Base-by-base conservation (phyloP, 164 flowering plant species). In the Amborella trichopoda region DNA sequence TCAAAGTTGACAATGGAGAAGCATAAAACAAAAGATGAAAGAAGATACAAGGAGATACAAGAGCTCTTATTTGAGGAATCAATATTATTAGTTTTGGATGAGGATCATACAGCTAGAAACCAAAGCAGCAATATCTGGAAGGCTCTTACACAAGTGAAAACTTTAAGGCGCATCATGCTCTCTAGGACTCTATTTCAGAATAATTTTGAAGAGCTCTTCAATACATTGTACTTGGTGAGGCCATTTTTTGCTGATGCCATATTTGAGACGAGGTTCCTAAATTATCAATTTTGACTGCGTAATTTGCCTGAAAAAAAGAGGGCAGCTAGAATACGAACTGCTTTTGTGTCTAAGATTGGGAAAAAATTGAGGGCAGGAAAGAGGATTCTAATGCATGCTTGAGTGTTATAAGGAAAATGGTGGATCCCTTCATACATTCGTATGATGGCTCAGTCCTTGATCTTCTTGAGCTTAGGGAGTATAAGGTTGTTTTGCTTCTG, bases 111-210 rank as follows among this genome's bases (percentile, higher is more conserved):
- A 1, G 80, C 99, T 0, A 65, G 95, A 2, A 88, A 93, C 54
- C 50, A 61, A 1, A 20, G 49, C 1, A 77, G 73, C 39, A 45
- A 2, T 6, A 71, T 88, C 5, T 85, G 71, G 73, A 64, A 72
- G 52, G 75, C 67, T 28, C 26, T 85, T 14, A 21, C 59, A 5
- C 59, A 70, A 3, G 60, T 81, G 13, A 49, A 71, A 27, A 79
- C 96, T 1, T 38, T 68, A 25, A 63, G 63, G 64, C 72, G 89
- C 5, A 75, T 93, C 44, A 76, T 85, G 58, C 76, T 93, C 5
- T 88, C 96, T 0, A 96, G 99, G 24, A 93, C 96, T 2, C 94
- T 89, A 2, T 93, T 93, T 38, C 99, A 88, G 59, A 93, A 93
- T 40, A 88, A 83, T 55, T 74, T 83, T 40, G 26, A 38, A 3